A percentile compares a stretch with the other conserved stretches of the same genome.
phyloP scores from a whole-genome alignment of 2,329 filamentous ascomycete genomes.

The Exophiala lecanii-corni region DNA sequence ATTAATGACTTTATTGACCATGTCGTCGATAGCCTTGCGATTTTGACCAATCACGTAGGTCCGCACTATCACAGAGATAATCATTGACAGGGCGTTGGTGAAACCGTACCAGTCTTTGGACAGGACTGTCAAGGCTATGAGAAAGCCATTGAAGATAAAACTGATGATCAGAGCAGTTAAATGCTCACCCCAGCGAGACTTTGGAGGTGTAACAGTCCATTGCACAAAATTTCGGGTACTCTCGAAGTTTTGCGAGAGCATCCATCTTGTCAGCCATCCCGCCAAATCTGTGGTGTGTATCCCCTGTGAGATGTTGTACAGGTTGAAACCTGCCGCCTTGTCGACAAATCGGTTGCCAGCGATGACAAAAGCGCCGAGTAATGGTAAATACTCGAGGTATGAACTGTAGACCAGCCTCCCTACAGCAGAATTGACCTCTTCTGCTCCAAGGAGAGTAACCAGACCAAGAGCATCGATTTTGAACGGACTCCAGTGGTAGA shows the following conservation, averaged over 20 bases:
- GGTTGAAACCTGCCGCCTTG: slow-evolving; percentile 20
- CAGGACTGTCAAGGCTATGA: slow-evolving; percentile 16
- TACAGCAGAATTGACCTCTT: slow-evolving; percentile 24
- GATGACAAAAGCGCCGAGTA: slow-evolving; percentile 26
- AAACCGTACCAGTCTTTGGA: slow-evolving; percentile 22
- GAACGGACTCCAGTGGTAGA: slow-evolving; percentile 20
- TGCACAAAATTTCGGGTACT: slow-evolving; percentile 15
- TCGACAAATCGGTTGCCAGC: slow-evolving; percentile 24
- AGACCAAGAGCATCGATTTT: slow-evolving; percentile 27
- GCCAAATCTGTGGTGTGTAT: slow-evolving; percentile 24
- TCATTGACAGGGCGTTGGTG: slow-evolving; percentile 20
- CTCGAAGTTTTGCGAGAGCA: slow-evolving; percentile 18
- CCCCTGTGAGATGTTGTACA: slow-evolving; percentile 27
- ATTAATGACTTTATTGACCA: slow-evolving; percentile 8
- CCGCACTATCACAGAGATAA: slow-evolving; percentile 18
- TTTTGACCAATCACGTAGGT: slow-evolving; percentile 17
- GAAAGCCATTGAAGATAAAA: slow-evolving; percentile 13
- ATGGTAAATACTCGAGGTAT: slow-evolving; percentile 24
- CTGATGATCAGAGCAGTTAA: slow-evolving; percentile 11
- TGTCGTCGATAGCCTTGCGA: slow-evolving; percentile 13
- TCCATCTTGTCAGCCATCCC: slow-evolving; percentile 22
- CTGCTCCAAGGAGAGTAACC: slow-evolving; percentile 26
- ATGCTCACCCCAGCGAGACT: slow-evolving; percentile 6
- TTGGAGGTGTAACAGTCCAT: slow-evolving; percentile 13
- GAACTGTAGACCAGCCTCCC: slow-evolving; percentile 22